A percentile compares a stretch with the other conserved stretches of the same genome.
These are phyloP conservation scores for Sporothrix dimorphospora DNA, from an alignment of 2,329 filamentous ascomycete genomes.

Conservation along the genomic window DNA sequence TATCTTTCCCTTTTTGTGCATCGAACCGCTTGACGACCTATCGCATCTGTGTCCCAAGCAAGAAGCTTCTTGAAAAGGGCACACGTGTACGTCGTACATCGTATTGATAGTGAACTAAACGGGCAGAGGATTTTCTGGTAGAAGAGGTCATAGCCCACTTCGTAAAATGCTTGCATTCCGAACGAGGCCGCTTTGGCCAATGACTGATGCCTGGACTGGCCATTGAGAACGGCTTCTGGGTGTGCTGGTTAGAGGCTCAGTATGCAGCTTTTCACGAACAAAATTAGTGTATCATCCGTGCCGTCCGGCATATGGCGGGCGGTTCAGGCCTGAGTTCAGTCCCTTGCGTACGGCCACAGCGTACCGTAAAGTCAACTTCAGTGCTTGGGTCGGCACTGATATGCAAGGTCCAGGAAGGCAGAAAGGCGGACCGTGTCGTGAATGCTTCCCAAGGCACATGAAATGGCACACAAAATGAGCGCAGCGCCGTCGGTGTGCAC, in stretches of 20 bases:
- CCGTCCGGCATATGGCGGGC: not conserved
- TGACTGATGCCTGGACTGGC: not conserved
- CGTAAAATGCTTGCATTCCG: not conserved
- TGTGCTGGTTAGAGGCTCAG: not conserved
- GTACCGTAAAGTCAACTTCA: not conserved
- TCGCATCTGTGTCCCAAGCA: not conserved
- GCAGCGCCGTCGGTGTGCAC: not conserved
- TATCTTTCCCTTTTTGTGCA: not conserved
- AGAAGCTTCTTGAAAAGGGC: not conserved
- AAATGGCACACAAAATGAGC: not conserved
- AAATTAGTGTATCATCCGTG: not conserved
- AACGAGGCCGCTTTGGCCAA: not conserved
- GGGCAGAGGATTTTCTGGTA: not conserved
- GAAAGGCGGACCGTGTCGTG: not conserved
- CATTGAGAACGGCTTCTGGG: not conserved
- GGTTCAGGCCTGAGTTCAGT: not conserved
- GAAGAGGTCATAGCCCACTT: not conserved
- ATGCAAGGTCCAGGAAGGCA: slow-evolving; percentile 18
- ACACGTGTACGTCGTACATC: no score
- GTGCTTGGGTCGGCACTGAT: slow-evolving; percentile 16
- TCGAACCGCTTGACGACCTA: not conserved
- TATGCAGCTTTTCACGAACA: not conserved
- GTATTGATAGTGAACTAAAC: not conserved
- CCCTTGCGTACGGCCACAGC: not conserved
- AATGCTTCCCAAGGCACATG: slow-evolving; percentile 4